Evolutionary conservation across 768 basidiomycete genomes (phyloP).

Genomic region (Podaxis sp.): DNA sequence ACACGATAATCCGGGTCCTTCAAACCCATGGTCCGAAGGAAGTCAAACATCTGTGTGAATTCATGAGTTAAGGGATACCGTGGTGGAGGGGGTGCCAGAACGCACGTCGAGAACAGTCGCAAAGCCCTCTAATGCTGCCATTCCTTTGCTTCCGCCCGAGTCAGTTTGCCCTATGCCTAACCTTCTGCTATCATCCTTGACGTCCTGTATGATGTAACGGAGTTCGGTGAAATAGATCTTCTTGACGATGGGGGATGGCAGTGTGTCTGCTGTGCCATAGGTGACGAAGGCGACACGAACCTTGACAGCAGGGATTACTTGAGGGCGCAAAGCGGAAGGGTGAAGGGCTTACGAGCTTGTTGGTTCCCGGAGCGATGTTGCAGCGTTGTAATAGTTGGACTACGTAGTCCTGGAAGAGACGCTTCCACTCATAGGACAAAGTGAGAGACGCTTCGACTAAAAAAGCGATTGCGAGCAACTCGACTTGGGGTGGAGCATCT

Average conservation of each 20-base stretch:
- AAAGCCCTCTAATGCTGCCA: conserved; percentile 71
- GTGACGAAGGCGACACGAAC: conserved; percentile 45
- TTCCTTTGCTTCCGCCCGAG: conserved; percentile 46
- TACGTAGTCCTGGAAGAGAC: conserved; percentile 46
- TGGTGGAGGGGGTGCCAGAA: background rate
- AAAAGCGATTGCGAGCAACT: conserved; percentile 47
- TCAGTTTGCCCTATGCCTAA: conserved; percentile 59
- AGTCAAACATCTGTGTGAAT: conserved; percentile 37
- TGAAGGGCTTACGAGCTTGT: conserved; percentile 28
- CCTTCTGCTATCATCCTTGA: conserved; percentile 42
- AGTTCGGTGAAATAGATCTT: conserved; percentile 56
- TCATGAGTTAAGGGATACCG: background rate
- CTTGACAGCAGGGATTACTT: background rate
- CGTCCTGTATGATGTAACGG: conserved; percentile 36
- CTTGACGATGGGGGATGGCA: conserved; percentile 52
- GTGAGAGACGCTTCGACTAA: conserved; percentile 61
- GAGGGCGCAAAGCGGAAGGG: background rate
- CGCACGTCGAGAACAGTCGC: conserved; percentile 68
- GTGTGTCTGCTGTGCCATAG: conserved; percentile 59
- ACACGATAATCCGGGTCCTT: conserved; percentile 39
- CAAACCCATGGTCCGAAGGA: conserved; percentile 25
- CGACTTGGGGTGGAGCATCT: conserved; percentile 15
- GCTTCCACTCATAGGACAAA: conserved; percentile 52
- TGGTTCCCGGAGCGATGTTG: conserved; percentile 34
- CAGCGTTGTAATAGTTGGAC: conserved; percentile 51